phyloP scores from a whole-genome alignment of 352 stramenopile species.

The Phytopythium chamaehyphon region DNA sequence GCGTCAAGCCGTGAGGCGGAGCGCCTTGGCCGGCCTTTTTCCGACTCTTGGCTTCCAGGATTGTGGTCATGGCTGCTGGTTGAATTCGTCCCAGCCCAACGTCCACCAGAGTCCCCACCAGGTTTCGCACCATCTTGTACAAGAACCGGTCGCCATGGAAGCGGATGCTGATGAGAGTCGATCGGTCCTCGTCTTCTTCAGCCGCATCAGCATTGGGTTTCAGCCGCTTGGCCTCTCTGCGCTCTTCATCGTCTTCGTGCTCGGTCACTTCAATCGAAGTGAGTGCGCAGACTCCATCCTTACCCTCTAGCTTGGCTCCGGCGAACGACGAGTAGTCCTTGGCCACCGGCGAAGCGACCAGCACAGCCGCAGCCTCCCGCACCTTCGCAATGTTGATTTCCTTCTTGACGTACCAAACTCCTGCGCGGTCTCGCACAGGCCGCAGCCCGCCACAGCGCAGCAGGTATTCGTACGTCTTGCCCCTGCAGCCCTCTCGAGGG shows the following conservation, averaged over 20 bases:
- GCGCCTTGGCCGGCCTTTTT: conserved; percentile 56
- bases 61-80: conserved; percentile 31
- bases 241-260: conserved; percentile 21
- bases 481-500: conserved; percentile 36
- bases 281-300: conserved; percentile 50
- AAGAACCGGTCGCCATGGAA: conserved; percentile 73
- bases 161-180: conserved; percentile 33
- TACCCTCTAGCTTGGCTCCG: conserved; percentile 37
- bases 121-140: conserved; percentile 85
- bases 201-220: neutral
- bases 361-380: conserved; percentile 26
- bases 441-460: conserved; percentile 47
- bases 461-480: conserved; percentile 69
- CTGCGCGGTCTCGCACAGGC: conserved; percentile 39
- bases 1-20: conserved; percentile 60
- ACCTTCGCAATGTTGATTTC: conserved; percentile 51
- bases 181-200: neutral
- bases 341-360: conserved; percentile 20
- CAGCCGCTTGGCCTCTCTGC: conserved; percentile 9
- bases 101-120: conserved; percentile 78
- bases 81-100: conserved; percentile 48
- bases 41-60: conserved; percentile 51
- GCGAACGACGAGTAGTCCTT: conserved; percentile 77
- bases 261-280: conserved; percentile 29
- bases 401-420: conserved; percentile 60